Conservation (phyloP, 83 land plant species). For the Picea abies region DNA sequence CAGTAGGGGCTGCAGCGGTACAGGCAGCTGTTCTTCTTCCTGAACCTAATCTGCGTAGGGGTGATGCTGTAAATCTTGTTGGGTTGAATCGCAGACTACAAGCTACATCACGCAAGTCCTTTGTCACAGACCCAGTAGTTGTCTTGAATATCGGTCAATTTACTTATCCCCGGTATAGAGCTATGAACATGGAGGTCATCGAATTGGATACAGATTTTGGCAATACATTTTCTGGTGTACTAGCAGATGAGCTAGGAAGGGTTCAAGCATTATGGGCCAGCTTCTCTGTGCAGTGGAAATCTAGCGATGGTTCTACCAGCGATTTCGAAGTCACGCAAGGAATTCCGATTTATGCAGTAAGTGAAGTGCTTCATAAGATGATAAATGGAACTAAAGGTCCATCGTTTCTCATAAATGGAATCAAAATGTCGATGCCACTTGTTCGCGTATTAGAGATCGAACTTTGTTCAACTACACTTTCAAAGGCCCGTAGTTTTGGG, state of each 20-base stretch:
- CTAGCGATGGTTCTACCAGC: slow-evolving; percentile 27
- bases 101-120: slow-evolving; percentile 86
- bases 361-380: too few relatives aligned
- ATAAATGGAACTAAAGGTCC: too few relatives aligned
- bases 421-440: too few relatives aligned
- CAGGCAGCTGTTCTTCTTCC: too few relatives aligned
- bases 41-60: slow-evolving; percentile 40
- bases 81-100: slow-evolving; percentile 83
- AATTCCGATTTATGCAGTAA: too few relatives aligned
- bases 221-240: slow-evolving; percentile 81
- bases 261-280: slow-evolving; percentile 96
- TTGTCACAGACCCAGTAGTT: slow-evolving; percentile 82
- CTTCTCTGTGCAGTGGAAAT: slow-evolving; percentile 83
- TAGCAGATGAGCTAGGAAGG: slow-evolving; percentile 83
- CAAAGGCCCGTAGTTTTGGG: too few relatives aligned
- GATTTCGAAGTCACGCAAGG: too few relatives aligned
- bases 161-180: slow-evolving; percentile 88
- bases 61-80: slow-evolving; percentile 86
- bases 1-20: background rate
- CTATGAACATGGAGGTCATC: slow-evolving; percentile 95
- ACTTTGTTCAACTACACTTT: too few relatives aligned
- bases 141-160: slow-evolving; percentile 79
- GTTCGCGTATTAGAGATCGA: too few relatives aligned
- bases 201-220: slow-evolving; percentile 98
- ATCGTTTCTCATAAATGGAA: too few relatives aligned